Conservation (phyloP, 768 basidiomycete genomes). For the Rhodotorula sphaerocarpa region DNA sequence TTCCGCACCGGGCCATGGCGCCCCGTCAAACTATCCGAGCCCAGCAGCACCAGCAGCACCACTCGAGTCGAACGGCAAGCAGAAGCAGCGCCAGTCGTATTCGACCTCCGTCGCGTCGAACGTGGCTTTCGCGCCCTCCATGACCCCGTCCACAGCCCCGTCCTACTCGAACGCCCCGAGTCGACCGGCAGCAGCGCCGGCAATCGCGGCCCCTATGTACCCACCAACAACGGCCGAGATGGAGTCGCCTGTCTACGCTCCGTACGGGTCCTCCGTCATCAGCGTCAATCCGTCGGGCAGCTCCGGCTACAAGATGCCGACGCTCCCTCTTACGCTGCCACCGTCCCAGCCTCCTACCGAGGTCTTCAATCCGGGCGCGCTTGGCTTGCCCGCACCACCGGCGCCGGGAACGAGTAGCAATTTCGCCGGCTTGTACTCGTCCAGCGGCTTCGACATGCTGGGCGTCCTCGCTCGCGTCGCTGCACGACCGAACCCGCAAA, state of each 20-base stretch:
- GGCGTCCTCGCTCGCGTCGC: slow-evolving; percentile 71
- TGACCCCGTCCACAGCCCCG: not conserved
- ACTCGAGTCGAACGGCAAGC: not conserved
- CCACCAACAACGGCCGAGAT: slow-evolving; percentile 4
- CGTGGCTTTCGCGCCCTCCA: not conserved
- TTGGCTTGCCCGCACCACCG: slow-evolving; percentile 27
- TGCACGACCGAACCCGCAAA: slow-evolving; percentile 61
- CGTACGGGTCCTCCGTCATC: slow-evolving; percentile 33
- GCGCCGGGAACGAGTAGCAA: slow-evolving; percentile 28
- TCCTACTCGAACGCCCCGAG: not conserved
- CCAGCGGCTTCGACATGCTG: slow-evolving; percentile 84
- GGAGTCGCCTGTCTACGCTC: slow-evolving; percentile 25
- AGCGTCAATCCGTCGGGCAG: slow-evolving; percentile 13
- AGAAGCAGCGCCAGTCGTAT: not conserved
- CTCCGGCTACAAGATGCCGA: slow-evolving; percentile 27
- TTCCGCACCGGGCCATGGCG: no score
- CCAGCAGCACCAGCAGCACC: no score
- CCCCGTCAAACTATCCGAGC: no score
- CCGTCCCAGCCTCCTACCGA: not conserved
- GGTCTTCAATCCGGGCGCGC: slow-evolving; percentile 22
- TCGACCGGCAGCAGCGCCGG: not conserved
- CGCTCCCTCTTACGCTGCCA: slow-evolving; percentile 22
- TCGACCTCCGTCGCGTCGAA: not conserved
- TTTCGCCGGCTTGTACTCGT: slow-evolving; percentile 61
- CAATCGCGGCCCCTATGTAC: not conserved